Conservation (phyloP, 1,139 yeast species). For the Kurtzmaniella natalensis region DNA sequence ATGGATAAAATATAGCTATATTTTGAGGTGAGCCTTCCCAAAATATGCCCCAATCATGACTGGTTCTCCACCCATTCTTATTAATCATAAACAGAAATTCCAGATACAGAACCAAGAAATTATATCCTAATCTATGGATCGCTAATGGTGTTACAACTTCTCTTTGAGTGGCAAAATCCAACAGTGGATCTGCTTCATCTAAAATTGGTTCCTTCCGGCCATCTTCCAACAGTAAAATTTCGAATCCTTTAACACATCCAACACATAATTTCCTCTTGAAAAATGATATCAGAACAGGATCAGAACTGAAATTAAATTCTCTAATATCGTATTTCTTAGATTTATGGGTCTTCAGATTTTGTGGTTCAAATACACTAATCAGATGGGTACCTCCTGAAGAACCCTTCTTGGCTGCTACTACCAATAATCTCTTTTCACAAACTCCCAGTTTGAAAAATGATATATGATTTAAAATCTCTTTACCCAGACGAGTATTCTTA, state of each 20-base stretch:
- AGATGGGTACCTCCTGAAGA: conserved; percentile 65
- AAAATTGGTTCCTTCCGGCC: conserved; percentile 71
- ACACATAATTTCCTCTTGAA: conserved; percentile 84
- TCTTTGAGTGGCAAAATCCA: conserved; percentile 89
- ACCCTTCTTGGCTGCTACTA: conserved; percentile 71
- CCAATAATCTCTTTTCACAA: conserved; percentile 81
- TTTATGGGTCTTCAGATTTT: conserved; percentile 54
- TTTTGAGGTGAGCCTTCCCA: conserved; percentile 97
- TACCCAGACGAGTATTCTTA: conserved; percentile 72
- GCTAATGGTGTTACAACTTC: conserved; percentile 84
- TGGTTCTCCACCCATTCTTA: conserved; percentile 93
- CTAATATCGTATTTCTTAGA: conserved; percentile 63
- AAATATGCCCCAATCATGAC: conserved; percentile 89
- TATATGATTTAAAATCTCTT: conserved; percentile 78
- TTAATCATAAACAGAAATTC: conserved; percentile 94
- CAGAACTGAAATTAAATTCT: conserved; percentile 80
- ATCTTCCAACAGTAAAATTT: conserved; percentile 81
- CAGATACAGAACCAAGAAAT: conserved; percentile 81
- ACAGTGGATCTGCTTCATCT: conserved; percentile 95
- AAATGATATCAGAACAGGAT: conserved; percentile 88
- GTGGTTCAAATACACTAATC: conserved; percentile 82
- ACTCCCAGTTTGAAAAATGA: conserved; percentile 90
- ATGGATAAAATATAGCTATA: conserved; percentile 92
- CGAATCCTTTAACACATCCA: conserved; percentile 96
- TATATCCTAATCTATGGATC: conserved; percentile 83